Evolutionary conservation across 2,329 filamentous ascomycete genomes (phyloP), one percentile per base, ranked within the genome.

Genomic region (Aspergillus aculeatus): DNA sequence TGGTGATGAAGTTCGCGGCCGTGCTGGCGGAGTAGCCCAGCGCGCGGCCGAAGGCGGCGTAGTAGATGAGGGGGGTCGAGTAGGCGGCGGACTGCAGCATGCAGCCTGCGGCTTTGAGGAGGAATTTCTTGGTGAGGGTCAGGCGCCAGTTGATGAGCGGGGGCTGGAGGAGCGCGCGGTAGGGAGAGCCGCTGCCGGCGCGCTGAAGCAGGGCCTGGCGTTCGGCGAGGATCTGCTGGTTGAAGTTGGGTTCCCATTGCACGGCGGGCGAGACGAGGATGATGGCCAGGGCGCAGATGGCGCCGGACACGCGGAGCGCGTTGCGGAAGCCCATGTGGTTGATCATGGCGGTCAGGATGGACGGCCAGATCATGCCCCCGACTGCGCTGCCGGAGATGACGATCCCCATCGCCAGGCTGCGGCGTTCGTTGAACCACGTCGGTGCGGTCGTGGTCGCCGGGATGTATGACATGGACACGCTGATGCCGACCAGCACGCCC

Each of bases 331-430:
- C 48, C 24, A 29, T 7, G 9, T 31, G 48, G 24, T 24, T 12
- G 24, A 29, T 26, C 21, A 29, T n/a, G 7, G 24, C 47, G 4
- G 29, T 50, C 5, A 29, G 23, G 3, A 24, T 16, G 2, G 48
- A 50, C 9, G 23, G 29, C 48, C 23, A 29, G 3, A 76, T 67
- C 49, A 79, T 69, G 47, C 76, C 77, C 2, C 77, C 77, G 2
- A 78, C 68, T 0, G 76, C 77, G 2, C 75, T 75, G 3, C 77
- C 77, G 4, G 72, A 71, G 16, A 74, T 69, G 5, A 50, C 12
- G 14, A 50, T 29, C 14, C 48, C 48, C 48, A 50, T 50, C 12
- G 48, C 48, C 1, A 29, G 14, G 14, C 23, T 21, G 7, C 48
- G 21, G n/a, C 29, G 48, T 12, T 50, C 29, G 48, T 24, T 29